phyloP scores from a whole-genome alignment of 208 protist genomes.

The Leishmania lainsoni region DNA sequence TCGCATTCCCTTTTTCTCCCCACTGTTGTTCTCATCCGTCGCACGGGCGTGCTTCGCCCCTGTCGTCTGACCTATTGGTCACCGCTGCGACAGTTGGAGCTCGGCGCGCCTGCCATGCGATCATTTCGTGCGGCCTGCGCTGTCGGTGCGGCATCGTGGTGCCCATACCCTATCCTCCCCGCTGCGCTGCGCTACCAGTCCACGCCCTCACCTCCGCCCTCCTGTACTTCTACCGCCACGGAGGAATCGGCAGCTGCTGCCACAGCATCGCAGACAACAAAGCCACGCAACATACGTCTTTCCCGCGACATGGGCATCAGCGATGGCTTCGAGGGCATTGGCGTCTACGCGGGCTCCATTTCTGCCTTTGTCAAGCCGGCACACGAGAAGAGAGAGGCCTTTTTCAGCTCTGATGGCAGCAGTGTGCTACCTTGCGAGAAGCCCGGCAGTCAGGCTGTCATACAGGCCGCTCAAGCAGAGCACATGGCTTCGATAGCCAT shows the following conservation, averaged over 20 bases:
- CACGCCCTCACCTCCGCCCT: neutral
- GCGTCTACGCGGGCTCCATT: slow-evolving; percentile 82
- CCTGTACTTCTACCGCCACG: neutral
- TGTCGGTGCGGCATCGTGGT: neutral
- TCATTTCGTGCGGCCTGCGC: neutral
- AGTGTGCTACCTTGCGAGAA: slow-evolving; percentile 66
- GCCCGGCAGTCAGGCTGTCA: slow-evolving; percentile 36
- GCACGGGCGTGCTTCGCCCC: neutral
- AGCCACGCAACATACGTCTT: slow-evolving; percentile 32
- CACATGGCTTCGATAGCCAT: slow-evolving; percentile 64
- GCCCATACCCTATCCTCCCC: neutral
- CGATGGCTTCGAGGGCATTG: slow-evolving; percentile 59
- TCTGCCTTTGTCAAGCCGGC: slow-evolving; percentile 76
- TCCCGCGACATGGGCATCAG: slow-evolving; percentile 67
- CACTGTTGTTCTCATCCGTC: neutral
- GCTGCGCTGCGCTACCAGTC: neutral
- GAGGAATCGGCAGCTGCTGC: neutral
- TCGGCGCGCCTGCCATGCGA: neutral
- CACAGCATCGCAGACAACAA: slow-evolving; percentile 17
- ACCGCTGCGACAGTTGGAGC: neutral
- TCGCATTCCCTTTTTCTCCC: neutral
- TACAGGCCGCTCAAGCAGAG: slow-evolving; percentile 56
- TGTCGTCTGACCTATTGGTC: neutral
- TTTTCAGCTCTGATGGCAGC: slow-evolving; percentile 10
- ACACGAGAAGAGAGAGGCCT: slow-evolving; percentile 33